These are phyloP conservation scores for Chlamydomonas urium DNA, from an alignment of 139 green algal species.

Conservation along the genomic window DNA sequence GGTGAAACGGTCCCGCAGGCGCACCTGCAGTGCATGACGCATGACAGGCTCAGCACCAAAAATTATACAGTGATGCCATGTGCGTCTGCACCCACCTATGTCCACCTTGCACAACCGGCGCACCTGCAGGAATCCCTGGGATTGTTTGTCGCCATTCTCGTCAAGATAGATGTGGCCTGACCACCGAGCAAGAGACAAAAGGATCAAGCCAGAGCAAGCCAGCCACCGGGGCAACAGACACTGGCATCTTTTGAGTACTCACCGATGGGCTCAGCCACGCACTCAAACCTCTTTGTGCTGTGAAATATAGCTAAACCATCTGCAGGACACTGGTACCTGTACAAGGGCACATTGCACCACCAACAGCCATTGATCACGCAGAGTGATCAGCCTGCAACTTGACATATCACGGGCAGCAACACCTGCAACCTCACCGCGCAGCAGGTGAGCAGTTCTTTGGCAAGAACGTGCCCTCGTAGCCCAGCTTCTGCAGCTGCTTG, in stretches of 20 bases:
- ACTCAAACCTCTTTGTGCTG: constrained; percentile 30
- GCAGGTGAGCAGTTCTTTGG: constrained; percentile 47
- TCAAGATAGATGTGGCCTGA: constrained; percentile 31
- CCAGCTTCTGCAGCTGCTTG: neutral
- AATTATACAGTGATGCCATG: neutral
- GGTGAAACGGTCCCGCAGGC: constrained; percentile 14
- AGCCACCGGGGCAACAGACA: neutral
- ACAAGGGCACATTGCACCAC: no score
- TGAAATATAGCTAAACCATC: constrained; percentile 59
- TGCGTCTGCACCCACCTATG: neutral
- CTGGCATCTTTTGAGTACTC: neutral
- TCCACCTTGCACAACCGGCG: constrained; percentile 11
- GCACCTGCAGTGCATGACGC: constrained; percentile 1
- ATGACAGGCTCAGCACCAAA: neutral
- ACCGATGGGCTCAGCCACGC: constrained; percentile 4
- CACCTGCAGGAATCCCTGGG: constrained; percentile 44
- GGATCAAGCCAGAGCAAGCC: neutral
- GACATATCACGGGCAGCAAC: no score
- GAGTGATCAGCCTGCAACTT: no score
- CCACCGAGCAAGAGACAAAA: neutral
- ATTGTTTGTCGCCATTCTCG: constrained; percentile 8
- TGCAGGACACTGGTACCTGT: constrained; percentile 32
- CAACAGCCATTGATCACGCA: no score
- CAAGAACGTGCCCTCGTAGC: constrained; percentile 37
- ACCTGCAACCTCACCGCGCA: no score